phyloP scores from a whole-genome alignment of 1,284 basidiomycete genomes.

The Meira nashicola region DNA sequence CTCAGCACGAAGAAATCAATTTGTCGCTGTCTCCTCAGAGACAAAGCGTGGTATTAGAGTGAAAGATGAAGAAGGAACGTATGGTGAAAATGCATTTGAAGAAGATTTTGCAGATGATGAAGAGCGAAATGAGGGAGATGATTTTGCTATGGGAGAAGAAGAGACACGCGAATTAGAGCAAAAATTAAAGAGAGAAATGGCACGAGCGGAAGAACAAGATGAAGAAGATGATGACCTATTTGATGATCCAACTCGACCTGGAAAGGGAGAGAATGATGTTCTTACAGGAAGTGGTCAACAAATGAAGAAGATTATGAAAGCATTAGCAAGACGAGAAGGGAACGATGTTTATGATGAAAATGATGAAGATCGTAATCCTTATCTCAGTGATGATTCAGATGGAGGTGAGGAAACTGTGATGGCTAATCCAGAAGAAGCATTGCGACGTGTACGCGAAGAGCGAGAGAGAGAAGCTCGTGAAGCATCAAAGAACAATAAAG shows the following conservation, averaged over 20 bases:
- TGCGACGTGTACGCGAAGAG: slow-evolving; percentile 48
- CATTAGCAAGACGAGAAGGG: slow-evolving; percentile 44
- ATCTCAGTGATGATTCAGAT: slow-evolving; percentile 47
- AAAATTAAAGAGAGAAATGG: slow-evolving; percentile 50
- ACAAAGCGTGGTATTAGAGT: background rate
- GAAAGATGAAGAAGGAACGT: slow-evolving; percentile 24
- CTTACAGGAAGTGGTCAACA: slow-evolving; percentile 48
- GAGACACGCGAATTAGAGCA: slow-evolving; percentile 50
- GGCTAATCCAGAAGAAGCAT: slow-evolving; percentile 49
- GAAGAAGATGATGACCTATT: slow-evolving; percentile 26
- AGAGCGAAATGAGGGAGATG: slow-evolving; percentile 21
- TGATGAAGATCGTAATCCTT: slow-evolving; percentile 47
- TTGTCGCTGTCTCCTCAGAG: background rate
- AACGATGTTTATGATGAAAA: slow-evolving; percentile 49
- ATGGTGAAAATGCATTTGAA: slow-evolving; percentile 49
- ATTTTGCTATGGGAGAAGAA: slow-evolving; percentile 30
- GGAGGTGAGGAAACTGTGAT: slow-evolving; percentile 41
- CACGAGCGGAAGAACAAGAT: slow-evolving; percentile 41
- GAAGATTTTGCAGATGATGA: slow-evolving; percentile 52
- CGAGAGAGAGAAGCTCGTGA: slow-evolving; percentile 25
- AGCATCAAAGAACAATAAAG: slow-evolving; percentile 21
- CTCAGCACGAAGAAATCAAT: slow-evolving; percentile 3
- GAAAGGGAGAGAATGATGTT: slow-evolving; percentile 32
- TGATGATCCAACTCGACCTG: slow-evolving; percentile 21
- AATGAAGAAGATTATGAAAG: slow-evolving; percentile 53